Evolutionary conservation across 495 filamentous ascomycete species (phyloP).

Genomic region (Aspergillus mulundensis): DNA sequence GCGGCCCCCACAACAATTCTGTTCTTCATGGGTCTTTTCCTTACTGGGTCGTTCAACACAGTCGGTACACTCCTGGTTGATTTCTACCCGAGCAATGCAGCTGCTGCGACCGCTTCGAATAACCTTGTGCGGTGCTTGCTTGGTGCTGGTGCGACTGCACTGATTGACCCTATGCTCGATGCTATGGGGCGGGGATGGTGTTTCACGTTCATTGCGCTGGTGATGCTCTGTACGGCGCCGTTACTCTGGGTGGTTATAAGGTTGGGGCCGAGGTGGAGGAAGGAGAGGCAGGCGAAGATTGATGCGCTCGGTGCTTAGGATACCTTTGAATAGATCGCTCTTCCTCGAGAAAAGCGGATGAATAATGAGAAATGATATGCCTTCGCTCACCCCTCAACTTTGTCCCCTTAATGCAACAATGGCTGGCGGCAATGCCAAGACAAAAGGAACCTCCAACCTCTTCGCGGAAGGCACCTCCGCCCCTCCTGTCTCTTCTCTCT

Average conservation of each 20-base stretch:
- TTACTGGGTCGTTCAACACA: constrained; percentile 56
- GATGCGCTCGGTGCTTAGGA: not conserved
- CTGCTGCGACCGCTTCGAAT: constrained; percentile 65
- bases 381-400: too few species aligned
- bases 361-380: too few species aligned
- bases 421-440: too few species aligned
- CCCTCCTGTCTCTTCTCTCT: too few species aligned
- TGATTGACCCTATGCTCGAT: constrained; percentile 62
- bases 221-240: constrained; percentile 52
- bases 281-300: constrained; percentile 28
- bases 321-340: too few species aligned
- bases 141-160: constrained; percentile 62
- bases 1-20: constrained; percentile 50
- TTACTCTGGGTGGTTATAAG: constrained; percentile 43
- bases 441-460: too few species aligned
- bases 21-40: constrained; percentile 53
- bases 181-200: constrained; percentile 66
- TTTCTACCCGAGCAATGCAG: constrained; percentile 56
- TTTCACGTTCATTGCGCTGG: constrained; percentile 59
- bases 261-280: constrained; percentile 47
- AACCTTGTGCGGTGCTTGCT: constrained; percentile 66
- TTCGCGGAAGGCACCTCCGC: too few species aligned
- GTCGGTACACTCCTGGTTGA: constrained; percentile 62
- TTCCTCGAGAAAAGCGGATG: too few species aligned
- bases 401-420: too few species aligned